Base-by-base conservation (phyloP, 768 basidiomycete species). In the Trametes cubensis region DNA sequence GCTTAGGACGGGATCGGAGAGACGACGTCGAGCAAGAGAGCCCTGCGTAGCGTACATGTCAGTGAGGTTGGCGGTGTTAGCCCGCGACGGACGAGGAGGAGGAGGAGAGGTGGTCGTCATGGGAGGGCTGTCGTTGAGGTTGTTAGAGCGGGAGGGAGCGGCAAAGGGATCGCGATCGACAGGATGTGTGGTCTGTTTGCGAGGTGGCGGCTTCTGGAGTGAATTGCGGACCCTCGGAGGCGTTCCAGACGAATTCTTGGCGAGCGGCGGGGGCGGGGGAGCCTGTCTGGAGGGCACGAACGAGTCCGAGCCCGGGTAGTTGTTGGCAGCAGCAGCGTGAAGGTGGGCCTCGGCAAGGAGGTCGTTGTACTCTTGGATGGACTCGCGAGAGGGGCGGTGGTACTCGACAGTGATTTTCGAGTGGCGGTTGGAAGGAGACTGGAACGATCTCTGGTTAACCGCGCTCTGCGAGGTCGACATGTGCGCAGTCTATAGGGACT, bases 11-110 rank as follows among this genome's bases (percentile, higher is more conserved):
- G 84, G 86, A 25, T 79, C 75, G 38, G 85, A 86, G 58, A 85
- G 76, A 55, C 85, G 82, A 50, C 82, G 83, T 21, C 78, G 67
- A 6, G 81, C 75, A 42, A 81, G 70, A 51, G 75, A 66, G 48
- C 74, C 66, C 56, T 78, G 76, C 8, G 75, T 55, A 6, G 84
- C 77, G 72, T 87, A 88, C 69, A 93, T 76, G 76, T 94, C 92
- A 74, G 82, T 86, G 51, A 94, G 80, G 57, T 81, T 92, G 38
- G 87, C 89, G 4, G 92, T 94, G 73, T 94, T 94, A 62, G 88
- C 89, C 59, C 92, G 83, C 48, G 90, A 92, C 0, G 92, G 92
- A 46, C 92, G 83, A 2, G 88, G 86, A 10, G 92, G 92, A 1
- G 90, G 85, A 0, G 85, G 76, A 3, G 81, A 70, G 49, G 76